Evolutionary conservation across 23 red algal genomes (phyloP).

Genomic region (Gracilaria caudata): DNA sequence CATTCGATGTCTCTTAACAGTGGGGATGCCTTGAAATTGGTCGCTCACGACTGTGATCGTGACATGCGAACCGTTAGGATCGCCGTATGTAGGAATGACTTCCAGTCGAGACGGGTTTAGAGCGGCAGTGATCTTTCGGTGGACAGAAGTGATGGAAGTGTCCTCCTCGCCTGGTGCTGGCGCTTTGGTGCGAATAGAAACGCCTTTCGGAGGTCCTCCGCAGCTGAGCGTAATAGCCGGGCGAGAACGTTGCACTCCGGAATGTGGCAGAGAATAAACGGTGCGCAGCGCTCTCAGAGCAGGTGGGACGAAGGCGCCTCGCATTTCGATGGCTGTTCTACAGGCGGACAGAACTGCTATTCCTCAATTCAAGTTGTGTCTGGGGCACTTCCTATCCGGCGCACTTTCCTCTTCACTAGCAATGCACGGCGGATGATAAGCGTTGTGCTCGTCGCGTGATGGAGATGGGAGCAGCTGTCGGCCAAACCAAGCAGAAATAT

Average conservation of each 20-base stretch:
- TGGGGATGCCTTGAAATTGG: conserved; percentile 74
- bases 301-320: background rate
- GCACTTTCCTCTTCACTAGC: no score
- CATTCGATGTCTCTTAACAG: conserved; percentile 85
- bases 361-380: background rate
- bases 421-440: no score
- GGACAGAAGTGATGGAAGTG: conserved; percentile 24
- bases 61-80: conserved; percentile 96
- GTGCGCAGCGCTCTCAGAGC: background rate
- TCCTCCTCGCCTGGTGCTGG: conserved; percentile 35
- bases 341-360: background rate
- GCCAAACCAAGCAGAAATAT: background rate
- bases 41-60: conserved; percentile 83
- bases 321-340: background rate
- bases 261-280: background rate
- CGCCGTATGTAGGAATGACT: conserved; percentile 85
- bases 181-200: conserved; percentile 32
- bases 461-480: background rate
- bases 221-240: background rate
- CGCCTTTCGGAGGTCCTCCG: conserved; percentile 5
- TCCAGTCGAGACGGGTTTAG: conserved; percentile 61
- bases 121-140: conserved; percentile 55
- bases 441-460: no score
- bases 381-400: no score
- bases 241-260: background rate